Percentiles rank a stretch among this genome's conserved stretches.
These are phyloP conservation scores for Tetradesmus obliquus DNA, from an alignment of 139 green algal species.

Conservation along the genomic window DNA sequence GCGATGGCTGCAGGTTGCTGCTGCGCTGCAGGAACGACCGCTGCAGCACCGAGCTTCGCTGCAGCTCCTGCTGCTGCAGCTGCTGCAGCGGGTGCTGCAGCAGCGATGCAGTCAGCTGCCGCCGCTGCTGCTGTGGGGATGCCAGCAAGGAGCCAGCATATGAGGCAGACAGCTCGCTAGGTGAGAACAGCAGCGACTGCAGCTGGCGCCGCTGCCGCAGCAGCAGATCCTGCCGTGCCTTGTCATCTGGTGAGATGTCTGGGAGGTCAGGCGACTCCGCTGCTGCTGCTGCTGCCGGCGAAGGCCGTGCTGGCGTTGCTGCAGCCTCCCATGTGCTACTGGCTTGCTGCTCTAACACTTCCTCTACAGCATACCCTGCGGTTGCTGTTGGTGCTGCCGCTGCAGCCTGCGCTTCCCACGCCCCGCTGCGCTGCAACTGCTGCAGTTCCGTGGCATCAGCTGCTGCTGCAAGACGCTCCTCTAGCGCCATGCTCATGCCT, in stretches of 20 bases:
- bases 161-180: not conserved
- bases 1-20: not conserved
- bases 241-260: not conserved
- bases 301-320: not conserved
- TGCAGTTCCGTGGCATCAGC: not conserved
- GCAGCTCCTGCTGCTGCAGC: not conserved
- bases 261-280: not conserved
- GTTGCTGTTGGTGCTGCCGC: not conserved
- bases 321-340: not conserved
- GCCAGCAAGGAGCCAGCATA: slow-evolving; percentile 6
- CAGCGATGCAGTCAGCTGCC: not conserved
- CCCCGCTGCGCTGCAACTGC: not conserved
- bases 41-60: not conserved
- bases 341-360: not conserved
- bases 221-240: not conserved
- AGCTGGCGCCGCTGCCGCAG: slow-evolving; percentile 16
- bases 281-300: slow-evolving; percentile 2
- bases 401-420: not conserved
- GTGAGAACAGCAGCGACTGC: slow-evolving; percentile 26
- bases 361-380: not conserved
- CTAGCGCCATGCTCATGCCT: not conserved
- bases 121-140: slow-evolving; percentile 4
- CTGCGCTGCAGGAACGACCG: not conserved
- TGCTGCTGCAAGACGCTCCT: not conserved
- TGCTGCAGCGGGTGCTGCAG: slow-evolving; percentile 1